Conservation (phyloP, 768 basidiomycete species). For the Rhizopogon salebrosus region DNA sequence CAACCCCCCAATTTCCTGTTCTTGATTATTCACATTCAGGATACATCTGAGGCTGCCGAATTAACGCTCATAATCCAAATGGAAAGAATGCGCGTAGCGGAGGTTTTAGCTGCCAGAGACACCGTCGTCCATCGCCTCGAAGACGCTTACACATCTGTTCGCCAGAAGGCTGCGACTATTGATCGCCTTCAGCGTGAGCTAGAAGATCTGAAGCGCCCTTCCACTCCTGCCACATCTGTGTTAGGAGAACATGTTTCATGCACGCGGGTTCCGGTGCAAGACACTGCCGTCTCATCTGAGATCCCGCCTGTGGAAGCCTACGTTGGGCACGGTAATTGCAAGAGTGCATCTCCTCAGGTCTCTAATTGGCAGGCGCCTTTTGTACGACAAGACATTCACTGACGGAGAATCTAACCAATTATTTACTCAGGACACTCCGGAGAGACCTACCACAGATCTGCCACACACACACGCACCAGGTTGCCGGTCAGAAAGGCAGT, state of each 20-base stretch:
- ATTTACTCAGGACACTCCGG: background rate
- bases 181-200: constrained; percentile 41
- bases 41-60: constrained; percentile 29
- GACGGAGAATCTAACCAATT: background rate
- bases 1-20: background rate
- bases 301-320: background rate
- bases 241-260: background rate
- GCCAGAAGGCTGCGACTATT: constrained; percentile 53
- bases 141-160: constrained; percentile 54
- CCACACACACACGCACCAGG: background rate
- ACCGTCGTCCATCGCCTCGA: constrained; percentile 51
- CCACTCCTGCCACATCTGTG: constrained; percentile 13
- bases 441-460: background rate
- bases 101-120: constrained; percentile 62
- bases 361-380: background rate
- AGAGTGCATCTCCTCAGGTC: background rate
- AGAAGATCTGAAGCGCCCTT: constrained; percentile 19
- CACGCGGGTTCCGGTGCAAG: background rate
- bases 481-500: background rate
- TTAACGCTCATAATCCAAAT: constrained; percentile 51
- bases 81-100: constrained; percentile 46
- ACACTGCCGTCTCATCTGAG: background rate
- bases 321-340: too few relatives aligned
- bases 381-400: background rate
- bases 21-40: constrained; percentile 5